Conservation (phyloP, 768 basidiomycete species). For the Leucosporidium yakuticum region DNA sequence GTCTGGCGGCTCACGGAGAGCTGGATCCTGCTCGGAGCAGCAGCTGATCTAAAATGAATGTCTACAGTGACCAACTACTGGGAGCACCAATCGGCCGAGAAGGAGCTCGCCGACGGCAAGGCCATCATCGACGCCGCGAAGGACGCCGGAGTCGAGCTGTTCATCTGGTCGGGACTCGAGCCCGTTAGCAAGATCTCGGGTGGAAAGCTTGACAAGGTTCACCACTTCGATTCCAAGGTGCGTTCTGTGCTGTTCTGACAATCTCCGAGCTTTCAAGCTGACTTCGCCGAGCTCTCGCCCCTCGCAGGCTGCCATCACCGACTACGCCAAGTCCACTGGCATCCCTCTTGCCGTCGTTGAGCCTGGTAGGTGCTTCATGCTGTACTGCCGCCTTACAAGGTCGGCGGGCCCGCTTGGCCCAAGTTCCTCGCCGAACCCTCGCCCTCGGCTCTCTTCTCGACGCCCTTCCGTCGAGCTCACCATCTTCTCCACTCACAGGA, state of each 20-base stretch:
- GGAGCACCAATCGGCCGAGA: slow-evolving; percentile 11
- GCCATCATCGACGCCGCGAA: slow-evolving; percentile 31
- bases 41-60: background rate
- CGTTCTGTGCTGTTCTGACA: background rate
- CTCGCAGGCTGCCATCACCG: background rate
- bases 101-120: slow-evolving; percentile 32
- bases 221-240: slow-evolving; percentile 22
- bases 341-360: background rate
- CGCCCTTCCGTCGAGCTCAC: too few species aligned
- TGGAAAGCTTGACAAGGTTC: slow-evolving; percentile 18
- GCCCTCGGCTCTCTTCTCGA: too few species aligned
- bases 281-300: too few species aligned
- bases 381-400: too few species aligned
- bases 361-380: background rate
- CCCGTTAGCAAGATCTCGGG: background rate
- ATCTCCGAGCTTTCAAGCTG: background rate
- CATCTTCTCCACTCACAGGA: too few species aligned
- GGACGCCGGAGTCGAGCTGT: slow-evolving; percentile 23
- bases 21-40: background rate
- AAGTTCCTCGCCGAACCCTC: too few species aligned
- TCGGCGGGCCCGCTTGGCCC: too few species aligned
- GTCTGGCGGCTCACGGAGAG: background rate
- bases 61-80: slow-evolving; percentile 30
- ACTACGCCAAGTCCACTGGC: background rate
- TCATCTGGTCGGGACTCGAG: slow-evolving; percentile 31